phyloP scores from a whole-genome alignment of 2,329 filamentous ascomycete genomes.

The Thelonectria discophora region DNA sequence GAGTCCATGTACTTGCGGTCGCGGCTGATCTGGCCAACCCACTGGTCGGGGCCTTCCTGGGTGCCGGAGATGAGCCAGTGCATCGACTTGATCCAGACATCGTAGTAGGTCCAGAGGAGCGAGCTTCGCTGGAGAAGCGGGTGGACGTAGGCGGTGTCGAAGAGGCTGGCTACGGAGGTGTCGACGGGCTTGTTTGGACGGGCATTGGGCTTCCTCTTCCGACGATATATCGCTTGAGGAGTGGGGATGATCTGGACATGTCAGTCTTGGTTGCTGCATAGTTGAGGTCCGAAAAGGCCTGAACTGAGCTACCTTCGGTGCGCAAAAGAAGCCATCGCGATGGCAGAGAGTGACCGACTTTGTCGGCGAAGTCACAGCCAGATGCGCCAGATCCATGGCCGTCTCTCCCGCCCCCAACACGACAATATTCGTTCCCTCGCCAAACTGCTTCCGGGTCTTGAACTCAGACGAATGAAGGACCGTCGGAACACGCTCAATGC shows the following conservation, averaged over 20 bases:
- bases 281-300: constrained; percentile 38
- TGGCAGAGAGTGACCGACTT: constrained; percentile 55
- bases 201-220: background rate
- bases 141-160: constrained; percentile 62
- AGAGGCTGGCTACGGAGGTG: constrained; percentile 56
- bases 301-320: constrained; percentile 50
- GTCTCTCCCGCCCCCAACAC: constrained; percentile 58
- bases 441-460: constrained; percentile 54
- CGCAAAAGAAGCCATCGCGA: constrained; percentile 56
- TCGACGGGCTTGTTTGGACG: constrained; percentile 57
- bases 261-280: background rate
- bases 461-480: constrained; percentile 56
- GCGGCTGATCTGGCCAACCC: constrained; percentile 55
- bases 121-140: constrained; percentile 53
- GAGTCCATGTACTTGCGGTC: constrained; percentile 50
- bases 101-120: constrained; percentile 57
- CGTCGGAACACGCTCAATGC: constrained; percentile 47
- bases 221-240: constrained; percentile 27
- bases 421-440: constrained; percentile 50
- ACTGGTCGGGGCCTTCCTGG: constrained; percentile 56
- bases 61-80: constrained; percentile 57
- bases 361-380: constrained; percentile 55
- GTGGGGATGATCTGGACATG: constrained; percentile 39
- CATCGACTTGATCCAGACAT: constrained; percentile 55
- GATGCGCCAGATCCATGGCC: constrained; percentile 55